phyloP scores from a whole-genome alignment of 2,329 filamentous ascomycete genomes.

The Pseudogymnoascus pannorum region DNA sequence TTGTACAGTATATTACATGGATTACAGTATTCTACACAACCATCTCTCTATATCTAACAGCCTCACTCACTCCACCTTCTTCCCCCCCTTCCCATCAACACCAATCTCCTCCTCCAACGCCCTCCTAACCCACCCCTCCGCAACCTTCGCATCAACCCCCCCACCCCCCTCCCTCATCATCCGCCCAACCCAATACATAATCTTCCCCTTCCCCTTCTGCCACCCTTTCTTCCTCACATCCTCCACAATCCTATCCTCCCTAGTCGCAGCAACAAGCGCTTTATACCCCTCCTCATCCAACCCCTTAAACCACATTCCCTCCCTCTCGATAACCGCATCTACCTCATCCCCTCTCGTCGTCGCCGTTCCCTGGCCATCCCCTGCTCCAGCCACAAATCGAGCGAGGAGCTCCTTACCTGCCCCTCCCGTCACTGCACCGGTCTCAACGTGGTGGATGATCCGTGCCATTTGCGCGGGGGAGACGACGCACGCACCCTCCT shows the following conservation, averaged over 20 bases:
- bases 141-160: constrained; percentile 54
- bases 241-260: constrained; percentile 51
- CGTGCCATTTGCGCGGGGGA: constrained; percentile 30
- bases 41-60: neutral
- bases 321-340: constrained; percentile 46
- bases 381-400: constrained; percentile 41
- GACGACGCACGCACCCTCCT: constrained; percentile 23
- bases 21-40: neutral
- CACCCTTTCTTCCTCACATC: constrained; percentile 47
- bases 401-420: constrained; percentile 54
- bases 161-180: constrained; percentile 56
- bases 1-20: neutral
- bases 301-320: constrained; percentile 47
- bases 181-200: constrained; percentile 61
- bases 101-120: constrained; percentile 31
- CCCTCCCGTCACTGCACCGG: constrained; percentile 41
- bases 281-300: constrained; percentile 50
- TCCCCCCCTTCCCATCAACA: neutral
- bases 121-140: constrained; percentile 45
- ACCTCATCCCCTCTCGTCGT: neutral
- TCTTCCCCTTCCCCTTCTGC: constrained; percentile 42
- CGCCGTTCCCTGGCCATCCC: neutral
- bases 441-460: constrained; percentile 37
- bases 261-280: constrained; percentile 30
- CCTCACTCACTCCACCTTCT: neutral